phyloP scores from a whole-genome alignment of 495 filamentous ascomycete genomes.

The Annulohypoxylon maeteangense region DNA sequence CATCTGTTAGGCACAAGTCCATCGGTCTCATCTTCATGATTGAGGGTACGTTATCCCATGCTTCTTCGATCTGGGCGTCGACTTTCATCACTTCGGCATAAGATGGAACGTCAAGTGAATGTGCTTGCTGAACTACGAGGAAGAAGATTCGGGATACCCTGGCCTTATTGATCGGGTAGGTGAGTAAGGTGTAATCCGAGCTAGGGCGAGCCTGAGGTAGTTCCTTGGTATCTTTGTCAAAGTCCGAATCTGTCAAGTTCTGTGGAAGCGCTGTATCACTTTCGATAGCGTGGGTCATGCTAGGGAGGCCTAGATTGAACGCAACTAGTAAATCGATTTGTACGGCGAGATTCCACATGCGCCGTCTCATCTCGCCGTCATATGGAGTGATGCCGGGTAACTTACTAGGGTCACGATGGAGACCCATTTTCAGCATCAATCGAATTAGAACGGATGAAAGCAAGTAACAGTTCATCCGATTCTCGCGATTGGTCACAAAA shows the following conservation, averaged over 20 bases:
- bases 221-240: conserved; percentile 54
- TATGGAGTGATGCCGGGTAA: conserved; percentile 63
- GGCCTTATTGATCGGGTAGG: conserved; percentile 61
- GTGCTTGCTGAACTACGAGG: conserved; percentile 52
- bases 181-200: conserved; percentile 59
- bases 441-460: conserved; percentile 59
- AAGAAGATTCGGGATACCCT: conserved; percentile 52
- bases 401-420: conserved; percentile 64
- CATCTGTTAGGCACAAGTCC: conserved; percentile 70
- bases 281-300: conserved; percentile 59
- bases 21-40: conserved; percentile 69
- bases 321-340: conserved; percentile 62
- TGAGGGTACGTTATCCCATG: conserved; percentile 65
- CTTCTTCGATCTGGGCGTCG: conserved; percentile 69
- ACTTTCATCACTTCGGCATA: conserved; percentile 76
- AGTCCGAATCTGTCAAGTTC: conserved; percentile 63
- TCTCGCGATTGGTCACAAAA: conserved; percentile 56
- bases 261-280: conserved; percentile 58
- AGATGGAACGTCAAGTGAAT: conserved; percentile 51
- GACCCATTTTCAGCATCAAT: conserved; percentile 65
- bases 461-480: conserved; percentile 60
- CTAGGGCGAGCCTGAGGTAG: conserved; percentile 57
- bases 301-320: conserved; percentile 66
- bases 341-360: conserved; percentile 62
- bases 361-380: conserved; percentile 65